A percentile compares a stretch with the other conserved stretches of the same genome.
Conservation (phyloP, 2,329 filamentous ascomycete species). For the Lecanicillium sp. region DNA sequence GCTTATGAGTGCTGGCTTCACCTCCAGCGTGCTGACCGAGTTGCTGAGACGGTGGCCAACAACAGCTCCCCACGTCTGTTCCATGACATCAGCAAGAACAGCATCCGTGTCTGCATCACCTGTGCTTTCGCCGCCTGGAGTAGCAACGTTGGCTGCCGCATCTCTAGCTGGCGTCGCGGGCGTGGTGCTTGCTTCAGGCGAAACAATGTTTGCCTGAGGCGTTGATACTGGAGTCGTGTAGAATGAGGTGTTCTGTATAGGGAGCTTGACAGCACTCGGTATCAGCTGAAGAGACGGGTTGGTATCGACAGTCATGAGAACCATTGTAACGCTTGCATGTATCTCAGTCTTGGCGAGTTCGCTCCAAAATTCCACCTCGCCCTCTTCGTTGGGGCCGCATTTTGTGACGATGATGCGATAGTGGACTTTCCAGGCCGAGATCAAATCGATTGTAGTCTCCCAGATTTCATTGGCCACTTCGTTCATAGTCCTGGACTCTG, state of each 20-base stretch:
- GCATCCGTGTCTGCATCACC: constrained; percentile 46
- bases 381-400: constrained; percentile 57
- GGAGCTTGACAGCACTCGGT: constrained; percentile 44
- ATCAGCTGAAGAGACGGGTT: constrained; percentile 56
- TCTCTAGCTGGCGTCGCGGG: constrained; percentile 41
- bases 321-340: constrained; percentile 44
- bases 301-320: constrained; percentile 58
- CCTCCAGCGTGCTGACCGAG: constrained; percentile 45
- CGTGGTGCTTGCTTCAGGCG: constrained; percentile 50
- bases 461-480: constrained; percentile 71
- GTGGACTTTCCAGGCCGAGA: constrained; percentile 60
- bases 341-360: constrained; percentile 44
- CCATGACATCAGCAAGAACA: constrained; percentile 62
- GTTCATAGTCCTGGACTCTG: constrained; percentile 43
- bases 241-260: constrained; percentile 35
- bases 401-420: constrained; percentile 74
- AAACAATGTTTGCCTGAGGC: constrained; percentile 51
- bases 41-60: constrained; percentile 59
- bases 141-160: constrained; percentile 30
- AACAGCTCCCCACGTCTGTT: constrained; percentile 70
- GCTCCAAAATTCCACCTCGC: constrained; percentile 56
- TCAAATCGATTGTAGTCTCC: constrained; percentile 67
- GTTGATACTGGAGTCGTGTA: constrained; percentile 62
- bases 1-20: constrained; percentile 51
- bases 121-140: constrained; percentile 33